These are phyloP conservation scores for Vigna nakashimae DNA, from an alignment of 306 rosid species.

Conservation along the genomic window DNA sequence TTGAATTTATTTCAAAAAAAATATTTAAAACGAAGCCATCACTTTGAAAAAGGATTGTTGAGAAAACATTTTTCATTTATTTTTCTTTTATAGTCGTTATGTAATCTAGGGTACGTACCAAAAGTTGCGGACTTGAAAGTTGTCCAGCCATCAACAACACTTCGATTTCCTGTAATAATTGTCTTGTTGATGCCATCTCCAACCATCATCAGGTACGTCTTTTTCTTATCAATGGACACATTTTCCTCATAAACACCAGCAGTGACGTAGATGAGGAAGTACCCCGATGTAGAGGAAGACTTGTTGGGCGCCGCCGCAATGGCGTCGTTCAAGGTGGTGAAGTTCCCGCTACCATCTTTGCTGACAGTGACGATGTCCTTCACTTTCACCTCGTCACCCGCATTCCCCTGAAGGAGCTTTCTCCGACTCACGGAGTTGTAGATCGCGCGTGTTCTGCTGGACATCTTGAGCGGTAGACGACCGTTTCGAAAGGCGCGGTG, in stretches of 20 bases:
- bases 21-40: too few relatives aligned
- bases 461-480: constrained; percentile 66
- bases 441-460: constrained; percentile 51
- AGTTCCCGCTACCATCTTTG: constrained; percentile 75
- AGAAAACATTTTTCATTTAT: too few relatives aligned
- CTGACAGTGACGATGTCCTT: constrained; percentile 65
- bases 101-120: constrained; percentile 46
- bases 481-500: constrained; percentile 61
- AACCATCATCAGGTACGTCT: constrained; percentile 69
- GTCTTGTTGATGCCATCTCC: constrained; percentile 84
- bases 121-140: constrained; percentile 81
- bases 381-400: constrained; percentile 48
- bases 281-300: constrained; percentile 50
- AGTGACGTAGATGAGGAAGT: constrained; percentile 71
- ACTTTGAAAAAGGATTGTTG: too few relatives aligned
- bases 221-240: constrained; percentile 64
- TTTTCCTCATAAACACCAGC: constrained; percentile 80
- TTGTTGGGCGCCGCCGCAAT: constrained; percentile 71
- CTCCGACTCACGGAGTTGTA: constrained; percentile 66
- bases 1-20: too few relatives aligned
- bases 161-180: constrained; percentile 71
- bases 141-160: constrained; percentile 70
- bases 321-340: constrained; percentile 72
- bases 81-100: too few relatives aligned
- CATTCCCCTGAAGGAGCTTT: constrained; percentile 44